Conservation (phyloP, 352 stramenopile species). For the Plasmopara muralis region DNA sequence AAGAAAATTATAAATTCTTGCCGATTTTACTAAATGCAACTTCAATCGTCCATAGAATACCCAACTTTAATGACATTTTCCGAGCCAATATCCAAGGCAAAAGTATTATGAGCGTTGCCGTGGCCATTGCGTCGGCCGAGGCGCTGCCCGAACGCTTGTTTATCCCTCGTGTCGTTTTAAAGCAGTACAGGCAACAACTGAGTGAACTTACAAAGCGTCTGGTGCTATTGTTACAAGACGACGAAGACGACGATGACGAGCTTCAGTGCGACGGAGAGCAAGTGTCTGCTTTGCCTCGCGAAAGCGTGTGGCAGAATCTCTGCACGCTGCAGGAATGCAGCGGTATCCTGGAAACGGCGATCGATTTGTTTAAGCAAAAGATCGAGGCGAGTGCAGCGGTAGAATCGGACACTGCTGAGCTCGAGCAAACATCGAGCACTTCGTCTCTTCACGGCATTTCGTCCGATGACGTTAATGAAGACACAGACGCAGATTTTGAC, state of each 20-base stretch:
- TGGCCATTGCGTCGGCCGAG: conserved; percentile 22
- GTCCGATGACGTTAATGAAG: conserved; percentile 38
- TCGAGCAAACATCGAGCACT: conserved; percentile 34
- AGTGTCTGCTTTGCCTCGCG: conserved; percentile 28
- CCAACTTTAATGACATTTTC: not conserved
- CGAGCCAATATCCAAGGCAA: no score
- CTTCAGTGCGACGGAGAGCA: conserved; percentile 28
- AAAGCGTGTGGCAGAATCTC: conserved; percentile 65
- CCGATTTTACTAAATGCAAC: no score
- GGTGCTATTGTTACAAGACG: conserved; percentile 48
- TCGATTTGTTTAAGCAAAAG: conserved; percentile 50
- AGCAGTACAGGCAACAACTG: conserved; percentile 52
- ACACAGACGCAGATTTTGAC: conserved; percentile 40
- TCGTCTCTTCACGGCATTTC: conserved; percentile 51
- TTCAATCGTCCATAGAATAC: no score
- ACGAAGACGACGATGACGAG: conserved; percentile 56
- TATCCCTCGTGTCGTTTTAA: conserved; percentile 50
- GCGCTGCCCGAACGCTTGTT: conserved; percentile 44
- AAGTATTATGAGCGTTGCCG: conserved; percentile 2
- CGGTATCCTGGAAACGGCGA: conserved; percentile 28
- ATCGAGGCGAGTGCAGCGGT: conserved; percentile 50
- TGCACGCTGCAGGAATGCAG: conserved; percentile 52
- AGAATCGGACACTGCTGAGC: conserved; percentile 33
- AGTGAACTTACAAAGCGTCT: conserved; percentile 49
- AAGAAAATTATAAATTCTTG: no score